These are phyloP conservation scores for Huntiella abstrusa DNA, from an alignment of 2,329 filamentous ascomycete species.

Conservation along the genomic window DNA sequence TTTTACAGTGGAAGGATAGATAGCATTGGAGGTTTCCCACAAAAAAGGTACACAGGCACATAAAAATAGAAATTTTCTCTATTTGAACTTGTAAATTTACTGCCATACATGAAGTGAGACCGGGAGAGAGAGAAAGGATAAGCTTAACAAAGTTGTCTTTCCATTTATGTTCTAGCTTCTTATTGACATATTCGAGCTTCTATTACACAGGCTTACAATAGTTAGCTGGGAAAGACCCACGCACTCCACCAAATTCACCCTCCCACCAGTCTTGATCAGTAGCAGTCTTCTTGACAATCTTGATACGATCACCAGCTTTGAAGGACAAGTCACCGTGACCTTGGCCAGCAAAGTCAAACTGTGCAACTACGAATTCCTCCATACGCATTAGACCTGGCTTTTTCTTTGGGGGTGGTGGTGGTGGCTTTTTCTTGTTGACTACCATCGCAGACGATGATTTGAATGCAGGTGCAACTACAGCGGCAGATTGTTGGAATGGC, in stretches of 20 bases:
- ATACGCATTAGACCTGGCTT: conserved; percentile 44
- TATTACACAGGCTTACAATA: conserved; percentile 38
- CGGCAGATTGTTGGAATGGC: conserved; percentile 1
- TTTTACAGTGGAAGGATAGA: background rate
- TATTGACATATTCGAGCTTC: background rate
- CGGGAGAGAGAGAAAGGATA: too few relatives aligned
- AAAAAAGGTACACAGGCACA: background rate
- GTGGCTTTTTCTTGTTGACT: conserved; percentile 5
- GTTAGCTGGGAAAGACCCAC: conserved; percentile 66
- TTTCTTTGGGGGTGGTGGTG: conserved; percentile 33
- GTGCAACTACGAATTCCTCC: conserved; percentile 45
- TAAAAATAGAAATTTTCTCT: background rate
- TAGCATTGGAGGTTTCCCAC: background rate
- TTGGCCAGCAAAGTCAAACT: conserved; percentile 58
- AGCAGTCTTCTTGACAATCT: conserved; percentile 57
- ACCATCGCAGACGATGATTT: background rate
- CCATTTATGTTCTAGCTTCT: too few relatives aligned
- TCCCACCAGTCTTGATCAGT: conserved; percentile 81
- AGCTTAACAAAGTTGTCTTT: too few relatives aligned
- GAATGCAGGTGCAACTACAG: background rate
- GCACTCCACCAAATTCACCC: conserved; percentile 49
- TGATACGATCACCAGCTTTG: conserved; percentile 58
- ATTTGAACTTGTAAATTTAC: too few relatives aligned
- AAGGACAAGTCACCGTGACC: conserved; percentile 54
- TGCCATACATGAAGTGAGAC: too few relatives aligned